A percentile compares a stretch with the other conserved stretches of the same genome.
Evolutionary conservation across 768 basidiomycete species (phyloP).

Genomic region (Tulasnella sp.): DNA sequence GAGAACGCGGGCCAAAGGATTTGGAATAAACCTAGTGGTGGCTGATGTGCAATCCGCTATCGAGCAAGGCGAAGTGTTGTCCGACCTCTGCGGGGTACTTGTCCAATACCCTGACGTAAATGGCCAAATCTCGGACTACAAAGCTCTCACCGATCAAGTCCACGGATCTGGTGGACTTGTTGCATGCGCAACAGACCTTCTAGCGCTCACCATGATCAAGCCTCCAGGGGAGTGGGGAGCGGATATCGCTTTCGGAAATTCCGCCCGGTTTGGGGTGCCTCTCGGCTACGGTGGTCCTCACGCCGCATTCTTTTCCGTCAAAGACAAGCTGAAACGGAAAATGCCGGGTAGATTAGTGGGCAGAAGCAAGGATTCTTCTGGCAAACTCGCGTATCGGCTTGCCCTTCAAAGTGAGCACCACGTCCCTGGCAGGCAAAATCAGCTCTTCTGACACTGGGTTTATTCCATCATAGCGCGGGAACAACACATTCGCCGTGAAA

Average conservation of each 20-base stretch:
- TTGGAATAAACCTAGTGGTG: slow-evolving; percentile 77
- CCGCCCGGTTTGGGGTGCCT: slow-evolving; percentile 94
- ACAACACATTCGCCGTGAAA: slow-evolving; percentile 95
- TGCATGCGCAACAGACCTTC: slow-evolving; percentile 83
- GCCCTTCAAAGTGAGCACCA: slow-evolving; percentile 81
- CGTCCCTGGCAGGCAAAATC: background rate
- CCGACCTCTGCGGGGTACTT: slow-evolving; percentile 76
- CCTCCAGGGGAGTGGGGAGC: slow-evolving; percentile 99
- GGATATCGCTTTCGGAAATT: slow-evolving; percentile 92
- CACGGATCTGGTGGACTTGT: slow-evolving; percentile 78
- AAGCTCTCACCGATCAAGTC: slow-evolving; percentile 56
- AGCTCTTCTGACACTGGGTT: background rate
- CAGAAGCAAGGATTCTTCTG: slow-evolving; percentile 75
- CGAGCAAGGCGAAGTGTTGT: slow-evolving; percentile 49
- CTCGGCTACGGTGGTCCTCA: slow-evolving; percentile 97
- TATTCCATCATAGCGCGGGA: slow-evolving; percentile 63
- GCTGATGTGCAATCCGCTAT: slow-evolving; percentile 53
- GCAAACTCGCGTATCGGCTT: slow-evolving; percentile 84
- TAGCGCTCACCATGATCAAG: slow-evolving; percentile 87
- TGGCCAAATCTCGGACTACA: slow-evolving; percentile 74
- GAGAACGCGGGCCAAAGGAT: slow-evolving; percentile 85
- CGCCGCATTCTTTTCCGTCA: slow-evolving; percentile 94
- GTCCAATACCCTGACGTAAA: slow-evolving; percentile 94
- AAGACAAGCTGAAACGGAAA: slow-evolving; percentile 87
- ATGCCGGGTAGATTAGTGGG: slow-evolving; percentile 99